Percentiles rank a stretch among this genome's conserved stretches.
Evolutionary conservation across 2,329 filamentous ascomycete species (phyloP).

Genomic region (Ophiostoma sp.): DNA sequence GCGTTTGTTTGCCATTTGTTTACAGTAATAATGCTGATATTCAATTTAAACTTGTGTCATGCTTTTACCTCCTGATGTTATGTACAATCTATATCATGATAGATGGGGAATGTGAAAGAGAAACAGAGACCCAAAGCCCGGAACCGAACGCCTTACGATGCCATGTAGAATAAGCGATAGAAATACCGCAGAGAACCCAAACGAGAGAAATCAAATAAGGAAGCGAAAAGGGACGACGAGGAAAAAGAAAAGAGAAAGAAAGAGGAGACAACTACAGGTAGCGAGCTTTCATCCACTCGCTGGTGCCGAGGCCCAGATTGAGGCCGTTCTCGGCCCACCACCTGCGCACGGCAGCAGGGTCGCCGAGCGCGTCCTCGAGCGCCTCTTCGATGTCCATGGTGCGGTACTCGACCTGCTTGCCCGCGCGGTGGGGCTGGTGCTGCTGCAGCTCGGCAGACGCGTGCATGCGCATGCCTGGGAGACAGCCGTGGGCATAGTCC

Average conservation of each 20-base stretch:
- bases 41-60: slow-evolving; percentile 9
- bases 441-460: slow-evolving; percentile 42
- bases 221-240: neutral
- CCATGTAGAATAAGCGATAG: neutral
- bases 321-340: slow-evolving; percentile 89
- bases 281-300: slow-evolving; percentile 84
- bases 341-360: slow-evolving; percentile 62
- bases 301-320: slow-evolving; percentile 74
- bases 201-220: neutral
- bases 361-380: slow-evolving; percentile 75
- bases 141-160: slow-evolving; percentile 4
- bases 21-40: slow-evolving; percentile 2
- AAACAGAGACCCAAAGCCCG: neutral
- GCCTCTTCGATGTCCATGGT: slow-evolving; percentile 95
- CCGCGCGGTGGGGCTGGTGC: slow-evolving; percentile 9
- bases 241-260: neutral
- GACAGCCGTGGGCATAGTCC: slow-evolving; percentile 54
- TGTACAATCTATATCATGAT: slow-evolving; percentile 2
- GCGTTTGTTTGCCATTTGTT: neutral
- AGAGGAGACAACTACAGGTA: slow-evolving; percentile 48
- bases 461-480: slow-evolving; percentile 46
- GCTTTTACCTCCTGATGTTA: neutral
- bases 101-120: slow-evolving; percentile 6
- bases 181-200: neutral
- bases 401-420: slow-evolving; percentile 77